Evolutionary conservation across 192 early-diverging fungal species (phyloP).

Genomic region (Backusella tuberculispora): DNA sequence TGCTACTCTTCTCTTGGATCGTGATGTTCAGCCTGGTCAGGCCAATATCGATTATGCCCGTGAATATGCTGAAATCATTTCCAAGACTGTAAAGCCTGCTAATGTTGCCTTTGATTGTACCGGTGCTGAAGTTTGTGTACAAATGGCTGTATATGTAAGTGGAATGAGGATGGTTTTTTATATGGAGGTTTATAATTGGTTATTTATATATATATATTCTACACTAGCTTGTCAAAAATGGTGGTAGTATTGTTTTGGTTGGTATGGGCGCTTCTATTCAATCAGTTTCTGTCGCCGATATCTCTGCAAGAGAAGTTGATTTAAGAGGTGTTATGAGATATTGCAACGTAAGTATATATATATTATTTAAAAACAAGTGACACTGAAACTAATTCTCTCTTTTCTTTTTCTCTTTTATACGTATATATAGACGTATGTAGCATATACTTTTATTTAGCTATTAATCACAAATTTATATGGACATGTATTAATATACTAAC

Average conservation of each 20-base stretch:
- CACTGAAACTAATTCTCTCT: too few relatives aligned
- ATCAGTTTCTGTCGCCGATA: conserved; percentile 39
- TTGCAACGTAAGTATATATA: conserved; percentile 34
- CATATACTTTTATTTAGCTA: neutral
- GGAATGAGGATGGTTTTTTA: neutral
- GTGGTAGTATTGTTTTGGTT: conserved; percentile 45
- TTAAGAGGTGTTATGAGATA: conserved; percentile 48
- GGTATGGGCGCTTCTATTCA: conserved; percentile 47
- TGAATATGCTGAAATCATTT: conserved; percentile 21
- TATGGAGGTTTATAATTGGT: neutral
- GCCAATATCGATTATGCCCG: conserved; percentile 42
- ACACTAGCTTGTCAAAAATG: conserved; percentile 38
- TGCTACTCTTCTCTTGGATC: conserved; percentile 26
- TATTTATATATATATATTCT: neutral
- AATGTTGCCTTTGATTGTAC: conserved; percentile 48
- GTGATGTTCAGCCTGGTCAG: conserved; percentile 25
- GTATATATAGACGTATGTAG: conserved; percentile 20
- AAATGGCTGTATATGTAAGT: conserved; percentile 45
- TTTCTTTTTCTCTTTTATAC: neutral
- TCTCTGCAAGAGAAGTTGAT: conserved; percentile 44
- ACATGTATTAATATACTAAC: neutral
- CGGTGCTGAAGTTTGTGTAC: conserved; percentile 49
- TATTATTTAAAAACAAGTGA: neutral
- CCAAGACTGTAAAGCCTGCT: conserved; percentile 28
- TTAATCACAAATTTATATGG: neutral